These are phyloP conservation scores for Cystofilobasidium capitatum DNA, from an alignment of 768 basidiomycete species.

Conservation along the genomic window DNA sequence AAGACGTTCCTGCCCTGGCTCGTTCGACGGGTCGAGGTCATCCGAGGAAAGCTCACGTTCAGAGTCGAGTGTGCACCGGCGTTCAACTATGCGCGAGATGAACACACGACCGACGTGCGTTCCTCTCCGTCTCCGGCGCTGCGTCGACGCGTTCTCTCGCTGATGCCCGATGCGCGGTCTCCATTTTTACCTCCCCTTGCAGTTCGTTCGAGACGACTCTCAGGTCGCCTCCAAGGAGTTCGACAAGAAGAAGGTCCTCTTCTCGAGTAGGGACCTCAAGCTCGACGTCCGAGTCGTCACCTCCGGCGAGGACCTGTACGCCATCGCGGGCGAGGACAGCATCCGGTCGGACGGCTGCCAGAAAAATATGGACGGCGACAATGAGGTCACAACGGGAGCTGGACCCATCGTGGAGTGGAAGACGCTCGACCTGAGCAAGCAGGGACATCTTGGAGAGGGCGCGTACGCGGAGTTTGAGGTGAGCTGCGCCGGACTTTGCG, in stretches of 20 bases:
- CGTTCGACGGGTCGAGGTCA: constrained; percentile 47
- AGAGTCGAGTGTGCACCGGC: constrained; percentile 81
- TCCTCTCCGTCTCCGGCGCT: not conserved
- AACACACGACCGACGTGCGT: constrained; percentile 53
- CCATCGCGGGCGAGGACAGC: constrained; percentile 24
- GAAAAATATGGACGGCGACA: not conserved
- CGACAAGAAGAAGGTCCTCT: constrained; percentile 46
- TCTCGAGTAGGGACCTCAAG: constrained; percentile 34
- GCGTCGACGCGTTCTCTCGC: not conserved
- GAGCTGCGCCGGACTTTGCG: not conserved
- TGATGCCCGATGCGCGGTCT: not conserved
- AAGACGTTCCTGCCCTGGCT: constrained; percentile 36
- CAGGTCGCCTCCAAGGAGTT: constrained; percentile 29
- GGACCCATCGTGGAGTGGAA: constrained; percentile 44
- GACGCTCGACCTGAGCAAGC: constrained; percentile 49
- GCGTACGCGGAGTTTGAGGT: constrained; percentile 50
- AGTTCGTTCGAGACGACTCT: constrained; percentile 41
- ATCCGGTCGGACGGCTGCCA: constrained; percentile 56
- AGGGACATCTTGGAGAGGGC: constrained; percentile 66
- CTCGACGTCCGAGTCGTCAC: constrained; percentile 33
- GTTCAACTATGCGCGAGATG: constrained; percentile 81
- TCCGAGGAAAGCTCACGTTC: constrained; percentile 71
- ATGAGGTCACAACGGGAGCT: constrained; percentile 30
- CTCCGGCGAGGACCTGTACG: constrained; percentile 27
- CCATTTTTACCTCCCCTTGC: not conserved